A percentile compares a stretch with the other conserved stretches of the same genome.
Evolutionary conservation across 140 eudicot species (phyloP).

Genomic region (Bidens hawaiensis): DNA sequence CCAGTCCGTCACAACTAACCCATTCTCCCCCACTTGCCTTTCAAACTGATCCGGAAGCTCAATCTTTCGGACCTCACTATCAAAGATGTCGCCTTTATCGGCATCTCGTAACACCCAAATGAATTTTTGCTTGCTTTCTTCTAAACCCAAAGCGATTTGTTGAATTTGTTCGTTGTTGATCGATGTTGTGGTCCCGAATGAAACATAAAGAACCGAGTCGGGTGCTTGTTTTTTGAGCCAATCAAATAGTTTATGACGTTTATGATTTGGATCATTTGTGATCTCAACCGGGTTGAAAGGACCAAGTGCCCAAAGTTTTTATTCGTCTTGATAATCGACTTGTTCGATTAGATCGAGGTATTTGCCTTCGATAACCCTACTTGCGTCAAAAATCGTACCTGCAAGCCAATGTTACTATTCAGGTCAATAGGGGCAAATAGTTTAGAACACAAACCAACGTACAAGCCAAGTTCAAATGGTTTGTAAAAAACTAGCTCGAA

Average conservation of each 20-base stretch:
- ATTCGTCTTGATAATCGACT: slow-evolving; percentile 2
- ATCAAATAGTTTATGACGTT: slow-evolving; percentile 21
- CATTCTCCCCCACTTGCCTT: slow-evolving; percentile 26
- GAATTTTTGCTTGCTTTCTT: slow-evolving; percentile 24
- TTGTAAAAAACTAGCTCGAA: too few relatives aligned
- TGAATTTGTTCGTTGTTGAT: slow-evolving; percentile 30
- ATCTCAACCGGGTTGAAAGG: slow-evolving; percentile 31
- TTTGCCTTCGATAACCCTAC: slow-evolving; percentile 20
- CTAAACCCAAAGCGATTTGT: slow-evolving; percentile 32
- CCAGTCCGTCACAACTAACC: slow-evolving; percentile 40
- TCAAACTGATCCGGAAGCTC: slow-evolving; percentile 34
- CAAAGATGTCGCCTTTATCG: slow-evolving; percentile 34
- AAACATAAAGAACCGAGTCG: slow-evolving; percentile 29
- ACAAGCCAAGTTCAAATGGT: too few relatives aligned
- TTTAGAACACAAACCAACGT: too few relatives aligned
- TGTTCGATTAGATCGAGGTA: slow-evolving; percentile 22
- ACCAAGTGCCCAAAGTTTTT: slow-evolving; percentile 31
- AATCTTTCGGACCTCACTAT: neutral
- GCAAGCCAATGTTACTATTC: neutral
- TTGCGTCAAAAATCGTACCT: slow-evolving; percentile 22
- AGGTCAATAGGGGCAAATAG: too few relatives aligned
- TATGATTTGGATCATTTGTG: neutral
- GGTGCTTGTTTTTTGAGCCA: slow-evolving; percentile 35
- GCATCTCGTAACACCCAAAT: slow-evolving; percentile 46
- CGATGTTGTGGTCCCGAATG: slow-evolving; percentile 32